phyloP scores from a whole-genome alignment of 169 alveolate genomes.

The Cardiosporidium cionae region DNA sequence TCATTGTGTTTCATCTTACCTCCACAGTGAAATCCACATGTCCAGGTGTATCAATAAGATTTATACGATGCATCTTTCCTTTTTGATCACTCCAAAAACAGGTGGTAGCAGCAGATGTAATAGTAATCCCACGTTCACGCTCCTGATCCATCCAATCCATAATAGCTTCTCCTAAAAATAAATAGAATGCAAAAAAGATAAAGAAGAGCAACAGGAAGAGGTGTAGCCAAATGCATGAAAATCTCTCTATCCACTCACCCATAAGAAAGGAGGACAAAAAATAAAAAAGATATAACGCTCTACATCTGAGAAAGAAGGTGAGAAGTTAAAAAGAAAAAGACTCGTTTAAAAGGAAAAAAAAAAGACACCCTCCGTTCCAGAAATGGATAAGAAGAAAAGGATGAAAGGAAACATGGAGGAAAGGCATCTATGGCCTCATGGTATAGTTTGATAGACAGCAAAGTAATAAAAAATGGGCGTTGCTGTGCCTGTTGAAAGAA shows the following conservation, averaged over 20 bases:
- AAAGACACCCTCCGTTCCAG: too few species aligned
- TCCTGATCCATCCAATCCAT: slow-evolving; percentile 94
- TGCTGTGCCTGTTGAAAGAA: too few species aligned
- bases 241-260: background rate
- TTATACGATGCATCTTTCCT: slow-evolving; percentile 57
- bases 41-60: slow-evolving; percentile 96
- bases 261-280: background rate
- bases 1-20: too few species aligned
- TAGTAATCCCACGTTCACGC: slow-evolving; percentile 92
- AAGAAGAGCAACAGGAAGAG: background rate
- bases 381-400: too few species aligned
- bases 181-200: background rate
- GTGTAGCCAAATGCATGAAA: background rate
- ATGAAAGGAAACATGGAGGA: too few species aligned
- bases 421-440: too few species aligned
- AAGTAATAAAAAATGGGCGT: too few species aligned
- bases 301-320: too few species aligned
- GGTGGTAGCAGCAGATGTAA: slow-evolving; percentile 91
- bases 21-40: slow-evolving; percentile 87
- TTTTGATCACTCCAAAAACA: slow-evolving; percentile 68
- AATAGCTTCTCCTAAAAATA: slow-evolving; percentile 78
- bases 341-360: too few species aligned
- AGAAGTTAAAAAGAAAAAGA: too few species aligned
- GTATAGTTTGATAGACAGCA: too few species aligned
- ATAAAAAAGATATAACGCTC: background rate